These are phyloP conservation scores for Paracoccidioides brasiliensis DNA, from an alignment of 2,329 filamentous ascomycete genomes.

Conservation along the genomic window DNA sequence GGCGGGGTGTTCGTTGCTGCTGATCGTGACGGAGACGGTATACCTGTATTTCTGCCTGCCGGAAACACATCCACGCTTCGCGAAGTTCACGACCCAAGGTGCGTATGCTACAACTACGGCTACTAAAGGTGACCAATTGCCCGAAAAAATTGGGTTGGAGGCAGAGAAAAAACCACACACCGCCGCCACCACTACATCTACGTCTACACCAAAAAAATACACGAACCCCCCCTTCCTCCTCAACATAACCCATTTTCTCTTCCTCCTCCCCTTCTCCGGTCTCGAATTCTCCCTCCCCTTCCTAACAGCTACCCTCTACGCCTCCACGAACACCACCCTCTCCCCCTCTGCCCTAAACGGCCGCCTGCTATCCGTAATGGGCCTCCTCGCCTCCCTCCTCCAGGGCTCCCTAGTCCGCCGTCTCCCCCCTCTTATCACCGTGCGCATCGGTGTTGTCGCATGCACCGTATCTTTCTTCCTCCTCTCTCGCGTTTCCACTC, in stretches of 20 bases:
- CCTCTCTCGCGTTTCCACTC: constrained; percentile 55
- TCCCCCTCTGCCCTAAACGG: constrained; percentile 61
- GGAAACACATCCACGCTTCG: constrained; percentile 60
- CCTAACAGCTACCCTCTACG: constrained; percentile 91
- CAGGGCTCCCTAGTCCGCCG: constrained; percentile 86
- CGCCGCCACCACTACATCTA: constrained; percentile 15
- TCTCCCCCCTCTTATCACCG: constrained; percentile 64
- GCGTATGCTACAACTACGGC: constrained; percentile 5
- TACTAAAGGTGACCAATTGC: not conserved
- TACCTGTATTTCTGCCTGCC: constrained; percentile 78
- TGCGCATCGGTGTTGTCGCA: constrained; percentile 64
- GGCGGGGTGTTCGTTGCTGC: constrained; percentile 69
- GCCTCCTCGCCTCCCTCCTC: constrained; percentile 78
- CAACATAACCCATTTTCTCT: constrained; percentile 75
- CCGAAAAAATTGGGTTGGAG: constrained; percentile 14
- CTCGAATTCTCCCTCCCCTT: constrained; percentile 98
- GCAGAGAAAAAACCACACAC: constrained; percentile 13
- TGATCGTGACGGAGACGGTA: constrained; percentile 75
- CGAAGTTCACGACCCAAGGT: constrained; percentile 20
- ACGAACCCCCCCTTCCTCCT: constrained; percentile 77
- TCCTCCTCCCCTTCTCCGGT: constrained; percentile 92
- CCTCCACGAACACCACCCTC: constrained; percentile 42
- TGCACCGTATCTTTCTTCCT: constrained; percentile 71
- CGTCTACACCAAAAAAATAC: constrained; percentile 30
- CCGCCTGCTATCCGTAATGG: constrained; percentile 76